Percentiles rank a stretch among this genome's conserved stretches.
Evolutionary conservation across 345 rosid species (phyloP).

Genomic region (Gossypium herbaceum): DNA sequence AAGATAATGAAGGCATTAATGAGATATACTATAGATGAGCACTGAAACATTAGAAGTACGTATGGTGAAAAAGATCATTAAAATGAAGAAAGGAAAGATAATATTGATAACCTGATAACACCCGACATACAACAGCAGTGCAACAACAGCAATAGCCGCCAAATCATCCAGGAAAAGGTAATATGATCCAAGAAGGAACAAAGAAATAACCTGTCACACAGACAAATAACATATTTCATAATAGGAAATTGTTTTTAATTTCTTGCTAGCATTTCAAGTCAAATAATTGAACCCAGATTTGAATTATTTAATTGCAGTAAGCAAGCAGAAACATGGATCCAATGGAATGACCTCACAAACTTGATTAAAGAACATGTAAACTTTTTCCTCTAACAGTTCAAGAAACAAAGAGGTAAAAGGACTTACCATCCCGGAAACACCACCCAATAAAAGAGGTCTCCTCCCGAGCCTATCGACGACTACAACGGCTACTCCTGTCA

Average conservation of each 20-base stretch:
- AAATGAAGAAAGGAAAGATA: slow-evolving; percentile 9
- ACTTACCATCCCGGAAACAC: slow-evolving; percentile 87
- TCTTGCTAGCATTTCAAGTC: not conserved
- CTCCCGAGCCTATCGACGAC: slow-evolving; percentile 89
- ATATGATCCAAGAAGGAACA: slow-evolving; percentile 87
- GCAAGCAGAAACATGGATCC: not conserved
- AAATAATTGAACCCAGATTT: slow-evolving; percentile 7
- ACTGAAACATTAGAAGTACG: not conserved
- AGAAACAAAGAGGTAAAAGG: slow-evolving; percentile 16
- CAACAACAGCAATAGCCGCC: slow-evolving; percentile 68
- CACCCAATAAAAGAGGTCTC: slow-evolving; percentile 84
- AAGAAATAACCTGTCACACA: slow-evolving; percentile 59
- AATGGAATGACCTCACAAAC: not conserved
- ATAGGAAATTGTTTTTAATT: not conserved
- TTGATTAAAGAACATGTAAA: not conserved
- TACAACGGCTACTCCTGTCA: slow-evolving; percentile 88
- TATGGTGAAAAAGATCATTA: slow-evolving; percentile 9
- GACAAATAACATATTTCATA: slow-evolving; percentile 21
- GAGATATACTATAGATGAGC: not conserved
- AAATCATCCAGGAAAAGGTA: slow-evolving; percentile 68
- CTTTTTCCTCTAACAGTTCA: slow-evolving; percentile 15
- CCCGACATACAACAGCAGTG: slow-evolving; percentile 82
- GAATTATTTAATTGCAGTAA: not conserved
- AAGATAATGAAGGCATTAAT: not conserved
- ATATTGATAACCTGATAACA: slow-evolving; percentile 81